phyloP scores from a whole-genome alignment of 371 early-diverging fungal genomes.

The Rhizopus delemar region DNA sequence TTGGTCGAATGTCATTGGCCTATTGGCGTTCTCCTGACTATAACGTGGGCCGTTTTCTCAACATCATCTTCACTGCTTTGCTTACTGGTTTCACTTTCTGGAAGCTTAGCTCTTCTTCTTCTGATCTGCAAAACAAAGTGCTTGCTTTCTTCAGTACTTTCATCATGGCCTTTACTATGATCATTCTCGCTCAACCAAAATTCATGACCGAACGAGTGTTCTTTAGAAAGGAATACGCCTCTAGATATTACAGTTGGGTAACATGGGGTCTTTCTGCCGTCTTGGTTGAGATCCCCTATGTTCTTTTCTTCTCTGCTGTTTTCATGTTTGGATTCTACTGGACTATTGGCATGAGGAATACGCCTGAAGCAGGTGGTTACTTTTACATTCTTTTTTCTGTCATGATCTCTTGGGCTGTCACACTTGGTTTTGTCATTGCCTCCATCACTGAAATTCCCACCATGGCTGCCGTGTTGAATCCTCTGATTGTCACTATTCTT shows the following conservation, averaged over 20 bases:
- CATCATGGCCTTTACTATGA: conserved; percentile 63
- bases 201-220: conserved; percentile 69
- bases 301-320: conserved; percentile 47
- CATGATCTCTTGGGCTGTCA: conserved; percentile 64
- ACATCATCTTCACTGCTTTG: conserved; percentile 55
- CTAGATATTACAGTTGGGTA: conserved; percentile 72
- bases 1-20: conserved; percentile 58
- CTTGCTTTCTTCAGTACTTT: conserved; percentile 73
- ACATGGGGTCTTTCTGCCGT: conserved; percentile 59
- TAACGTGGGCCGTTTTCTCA: conserved; percentile 63
- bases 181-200: conserved; percentile 72
- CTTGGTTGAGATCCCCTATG: conserved; percentile 65
- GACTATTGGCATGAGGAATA: conserved; percentile 62
- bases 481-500: conserved; percentile 69
- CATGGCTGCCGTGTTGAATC: conserved; percentile 71
- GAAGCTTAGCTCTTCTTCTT: conserved; percentile 54
- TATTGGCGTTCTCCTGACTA: conserved; percentile 69
- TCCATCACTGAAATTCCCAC: conserved; percentile 51
- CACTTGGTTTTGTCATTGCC: conserved; percentile 62
- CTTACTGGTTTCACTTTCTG: conserved; percentile 77
- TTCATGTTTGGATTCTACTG: conserved; percentile 71
- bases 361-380: conserved; percentile 53
- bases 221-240: conserved; percentile 71
- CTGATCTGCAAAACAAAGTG: conserved; percentile 69
- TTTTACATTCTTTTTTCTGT: conserved; percentile 63